phyloP scores from a whole-genome alignment of 805 yeast species.

The Saccharomycopsis fermentans region DNA sequence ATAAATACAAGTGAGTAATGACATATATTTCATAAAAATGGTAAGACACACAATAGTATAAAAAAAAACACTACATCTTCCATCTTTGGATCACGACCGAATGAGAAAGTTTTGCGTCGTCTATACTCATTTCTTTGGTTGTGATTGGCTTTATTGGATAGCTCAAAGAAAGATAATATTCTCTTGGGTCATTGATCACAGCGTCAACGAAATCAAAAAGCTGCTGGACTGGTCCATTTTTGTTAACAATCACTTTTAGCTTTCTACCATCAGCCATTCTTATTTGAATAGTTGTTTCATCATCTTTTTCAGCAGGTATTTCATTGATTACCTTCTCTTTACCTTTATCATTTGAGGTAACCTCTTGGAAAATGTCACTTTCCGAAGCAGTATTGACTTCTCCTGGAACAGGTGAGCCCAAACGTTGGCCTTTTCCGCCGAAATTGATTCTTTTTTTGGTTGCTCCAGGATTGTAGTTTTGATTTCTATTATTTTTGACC shows the following conservation, averaged over 20 bases:
- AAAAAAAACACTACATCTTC: conserved; percentile 24
- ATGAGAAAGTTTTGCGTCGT: conserved; percentile 66
- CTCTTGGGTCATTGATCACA: conserved; percentile 34
- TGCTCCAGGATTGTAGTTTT: conserved; percentile 67
- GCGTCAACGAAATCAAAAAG: conserved; percentile 60
- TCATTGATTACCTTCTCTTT: conserved; percentile 17
- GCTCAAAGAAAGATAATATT: conserved; percentile 62
- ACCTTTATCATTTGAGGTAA: conserved; percentile 20
- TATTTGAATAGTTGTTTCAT: conserved; percentile 71
- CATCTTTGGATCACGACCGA: conserved; percentile 90
- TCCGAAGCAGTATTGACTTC: conserved; percentile 29
- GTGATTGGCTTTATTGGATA: conserved; percentile 73
- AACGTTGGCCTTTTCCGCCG: conserved; percentile 68
- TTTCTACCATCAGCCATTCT: conserved; percentile 78
- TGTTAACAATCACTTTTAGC: conserved; percentile 50
- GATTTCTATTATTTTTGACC: conserved; percentile 72
- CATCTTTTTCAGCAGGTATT: conserved; percentile 25
- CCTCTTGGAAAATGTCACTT: conserved; percentile 12
- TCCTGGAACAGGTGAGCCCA: conserved; percentile 86
- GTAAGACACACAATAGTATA: background rate
- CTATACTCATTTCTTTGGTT: conserved; percentile 45
- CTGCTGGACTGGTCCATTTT: conserved; percentile 51
- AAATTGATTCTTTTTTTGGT: conserved; percentile 47
- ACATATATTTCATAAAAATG: background rate
- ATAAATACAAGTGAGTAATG: background rate